Percentiles rank a stretch among this genome's conserved stretches.
phyloP scores from a whole-genome alignment of 2,329 filamentous ascomycete species.

The Clonostachys rosea region DNA sequence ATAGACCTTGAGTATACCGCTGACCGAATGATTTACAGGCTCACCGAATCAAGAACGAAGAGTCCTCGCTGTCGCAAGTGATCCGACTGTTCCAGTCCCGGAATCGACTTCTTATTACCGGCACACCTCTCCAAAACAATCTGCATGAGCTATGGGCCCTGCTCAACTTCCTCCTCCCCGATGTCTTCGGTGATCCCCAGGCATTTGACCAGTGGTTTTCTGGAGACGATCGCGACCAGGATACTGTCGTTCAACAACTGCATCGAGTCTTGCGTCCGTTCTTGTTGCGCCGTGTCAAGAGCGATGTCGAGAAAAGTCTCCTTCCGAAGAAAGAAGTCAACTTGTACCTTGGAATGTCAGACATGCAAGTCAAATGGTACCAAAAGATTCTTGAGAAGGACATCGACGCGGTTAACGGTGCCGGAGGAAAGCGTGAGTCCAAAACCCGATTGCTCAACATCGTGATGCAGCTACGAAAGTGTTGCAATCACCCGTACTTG shows the following conservation, averaged over 20 bases:
- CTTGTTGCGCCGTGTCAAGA: conserved; percentile 91
- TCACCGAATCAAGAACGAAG: conserved; percentile 98
- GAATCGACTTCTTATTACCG: conserved; percentile 92
- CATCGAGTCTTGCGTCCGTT: conserved; percentile 92
- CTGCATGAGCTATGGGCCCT: conserved; percentile 96
- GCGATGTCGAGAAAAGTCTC: conserved; percentile 95
- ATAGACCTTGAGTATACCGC: too few species aligned
- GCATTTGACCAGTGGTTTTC: conserved; percentile 99
- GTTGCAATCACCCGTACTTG: conserved; percentile 96
- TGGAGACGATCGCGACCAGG: conserved; percentile 82
- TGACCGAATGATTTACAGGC: conserved; percentile 31
- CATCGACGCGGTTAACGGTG: conserved; percentile 97
- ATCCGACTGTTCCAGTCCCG: conserved; percentile 94
- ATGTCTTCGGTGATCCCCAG: conserved; percentile 94
- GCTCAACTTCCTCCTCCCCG: conserved; percentile 94
- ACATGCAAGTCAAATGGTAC: conserved; percentile 99
- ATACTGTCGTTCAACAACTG: conserved; percentile 92
- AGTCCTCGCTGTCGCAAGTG: conserved; percentile 93
- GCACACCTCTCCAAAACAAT: conserved; percentile 96
- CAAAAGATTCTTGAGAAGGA: conserved; percentile 99
- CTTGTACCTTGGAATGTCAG: conserved; percentile 95
- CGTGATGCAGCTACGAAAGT: conserved; percentile 98
- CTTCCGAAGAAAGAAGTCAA: conserved; percentile 97
- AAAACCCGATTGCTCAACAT: conserved; percentile 97
- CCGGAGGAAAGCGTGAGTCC: conserved; percentile 92